Evolutionary conservation across 306 rosid species (phyloP), one percentile per base, ranked within the genome.

Genomic region (Lathyrus aphaca): DNA sequence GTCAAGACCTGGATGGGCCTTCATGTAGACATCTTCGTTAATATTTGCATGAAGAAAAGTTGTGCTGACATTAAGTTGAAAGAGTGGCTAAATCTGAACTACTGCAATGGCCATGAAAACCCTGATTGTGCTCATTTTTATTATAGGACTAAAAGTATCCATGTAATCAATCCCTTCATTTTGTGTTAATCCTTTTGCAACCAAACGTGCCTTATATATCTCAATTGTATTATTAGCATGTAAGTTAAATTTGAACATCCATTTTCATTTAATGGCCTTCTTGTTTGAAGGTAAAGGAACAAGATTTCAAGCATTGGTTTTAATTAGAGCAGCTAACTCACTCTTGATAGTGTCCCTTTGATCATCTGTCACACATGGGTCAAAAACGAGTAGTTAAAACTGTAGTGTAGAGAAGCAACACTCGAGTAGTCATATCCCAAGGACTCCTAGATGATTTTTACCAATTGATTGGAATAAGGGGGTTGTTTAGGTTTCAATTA

Each of bases 41-140:
- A 48, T 9, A 48, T 48, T 21, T 0, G 21, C 54, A 48, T 48
- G 3, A 1, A 39, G 0, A 9, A 39, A 39, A 10, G 0, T 9
- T 8, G 11, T 39, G 1, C 8, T 39, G 13, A 39, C 43, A 39
- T 39, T 12, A 9, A 39, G 4, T 10, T 39, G 3, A 8, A 39
- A 3, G n/a, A n/a, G 0, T n/a, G 54, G 17, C 18, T 17, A 44
- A 0, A 1, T 2, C 0, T 44, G 8, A 1, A 0, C 5, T 0
- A 6, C 15, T 1, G 50, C 50, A 3, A 44, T 0, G 8, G 16
- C 18, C 15, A 44, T 12, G 1, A 44, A 6, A 5, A 12, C 15
- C 3, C 17, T 3, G 4, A 44, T 4, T 4, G 50, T 44, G 0
- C 6, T 44, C 8, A 44, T 44, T 4, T 44, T 44, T 1, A n/a